Percentiles rank a stretch among this genome's conserved stretches.
phyloP scores from a whole-genome alignment of 192 early-diverging fungal genomes.

The Coemansia sp. region DNA sequence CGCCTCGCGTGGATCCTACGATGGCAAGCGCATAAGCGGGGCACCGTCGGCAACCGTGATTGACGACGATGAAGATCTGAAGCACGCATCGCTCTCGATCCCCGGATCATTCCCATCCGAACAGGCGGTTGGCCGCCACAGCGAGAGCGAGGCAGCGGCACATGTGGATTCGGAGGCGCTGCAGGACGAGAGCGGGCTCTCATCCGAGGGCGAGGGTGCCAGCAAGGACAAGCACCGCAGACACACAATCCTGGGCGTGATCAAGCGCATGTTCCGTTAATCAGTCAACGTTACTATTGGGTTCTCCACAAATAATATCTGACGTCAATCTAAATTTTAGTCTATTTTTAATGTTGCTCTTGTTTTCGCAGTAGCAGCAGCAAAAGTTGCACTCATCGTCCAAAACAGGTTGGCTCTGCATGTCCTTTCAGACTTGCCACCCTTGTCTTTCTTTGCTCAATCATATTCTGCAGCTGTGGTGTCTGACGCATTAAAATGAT shows the following conservation, averaged over 20 bases:
- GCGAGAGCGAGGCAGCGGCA: conserved; percentile 25
- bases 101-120: conserved; percentile 44
- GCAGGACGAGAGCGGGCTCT: conserved; percentile 24
- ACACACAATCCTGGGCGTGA: conserved; percentile 52
- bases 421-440: too few species aligned
- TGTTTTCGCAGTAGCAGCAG: background rate
- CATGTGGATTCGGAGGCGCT: conserved; percentile 10
- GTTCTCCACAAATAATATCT: background rate
- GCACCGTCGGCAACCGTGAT: conserved; percentile 29
- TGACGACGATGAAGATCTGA: conserved; percentile 23
- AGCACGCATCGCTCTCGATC: conserved; percentile 26
- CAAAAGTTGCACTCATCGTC: too few species aligned
- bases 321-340: background rate
- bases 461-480: too few species aligned
- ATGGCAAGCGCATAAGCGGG: conserved; percentile 38
- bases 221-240: conserved; percentile 42
- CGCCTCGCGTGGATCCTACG: conserved; percentile 33
- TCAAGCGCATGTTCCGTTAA: conserved; percentile 56
- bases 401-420: too few species aligned
- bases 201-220: conserved; percentile 27
- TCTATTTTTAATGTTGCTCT: background rate
- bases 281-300: background rate
- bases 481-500: background rate
- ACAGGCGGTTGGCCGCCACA: conserved; percentile 14
- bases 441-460: too few species aligned